phyloP scores from a whole-genome alignment of 345 rosid genomes.

The Tarenaya hassleriana region DNA sequence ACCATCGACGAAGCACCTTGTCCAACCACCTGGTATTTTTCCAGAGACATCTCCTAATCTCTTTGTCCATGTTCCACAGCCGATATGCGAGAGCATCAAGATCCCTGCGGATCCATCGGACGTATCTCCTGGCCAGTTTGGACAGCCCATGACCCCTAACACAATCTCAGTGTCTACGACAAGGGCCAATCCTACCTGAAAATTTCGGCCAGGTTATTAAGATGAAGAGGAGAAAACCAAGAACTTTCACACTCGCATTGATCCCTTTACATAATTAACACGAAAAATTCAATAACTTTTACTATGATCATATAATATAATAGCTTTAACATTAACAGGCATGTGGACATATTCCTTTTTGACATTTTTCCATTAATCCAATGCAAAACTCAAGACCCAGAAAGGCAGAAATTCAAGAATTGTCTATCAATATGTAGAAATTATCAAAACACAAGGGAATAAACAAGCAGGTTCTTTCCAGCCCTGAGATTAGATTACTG shows the following conservation, averaged over 20 bases:
- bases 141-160: slow-evolving; percentile 84
- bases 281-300: background rate
- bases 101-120: slow-evolving; percentile 37
- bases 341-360: no score
- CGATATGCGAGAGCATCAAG: slow-evolving; percentile 65
- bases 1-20: slow-evolving; percentile 61
- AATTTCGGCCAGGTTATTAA: slow-evolving; percentile 21
- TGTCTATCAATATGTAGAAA: no score
- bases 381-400: no score
- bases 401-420: no score
- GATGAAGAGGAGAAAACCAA: slow-evolving; percentile 8
- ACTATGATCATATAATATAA: background rate
- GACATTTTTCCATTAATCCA: no score
- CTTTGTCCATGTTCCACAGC: slow-evolving; percentile 81
- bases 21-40: slow-evolving; percentile 47
- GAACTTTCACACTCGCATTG: background rate
- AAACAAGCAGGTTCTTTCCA: no score
- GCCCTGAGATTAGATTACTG: no score
- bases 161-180: slow-evolving; percentile 74
- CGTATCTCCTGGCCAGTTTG: slow-evolving; percentile 58
- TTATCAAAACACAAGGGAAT: background rate
- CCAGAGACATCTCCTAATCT: slow-evolving; percentile 30
- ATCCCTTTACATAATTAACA: background rate
- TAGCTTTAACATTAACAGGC: no score
- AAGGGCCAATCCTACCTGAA: slow-evolving; percentile 93